Percentiles rank a stretch among this genome's conserved stretches.
Conservation (phyloP, 768 basidiomycete genomes). For the Russula sp. region DNA sequence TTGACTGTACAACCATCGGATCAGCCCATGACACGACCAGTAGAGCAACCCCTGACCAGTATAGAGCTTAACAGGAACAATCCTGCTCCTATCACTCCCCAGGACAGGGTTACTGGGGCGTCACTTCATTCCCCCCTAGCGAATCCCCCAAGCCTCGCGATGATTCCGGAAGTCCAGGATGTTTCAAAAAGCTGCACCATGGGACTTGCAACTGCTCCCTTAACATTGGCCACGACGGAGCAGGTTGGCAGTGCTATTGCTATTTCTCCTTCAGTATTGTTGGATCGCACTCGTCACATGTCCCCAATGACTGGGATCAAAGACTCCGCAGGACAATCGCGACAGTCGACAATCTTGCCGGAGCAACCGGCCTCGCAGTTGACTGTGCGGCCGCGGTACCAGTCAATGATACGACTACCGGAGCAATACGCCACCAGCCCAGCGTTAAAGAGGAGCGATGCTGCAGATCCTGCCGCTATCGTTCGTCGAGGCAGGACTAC, state of each 20-base stretch:
- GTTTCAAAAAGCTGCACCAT: not conserved
- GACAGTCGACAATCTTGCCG: not conserved
- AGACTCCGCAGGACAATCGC: not conserved
- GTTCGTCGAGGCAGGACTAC: not conserved
- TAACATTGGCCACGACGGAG: not conserved
- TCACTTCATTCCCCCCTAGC: not conserved
- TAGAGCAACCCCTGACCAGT: not conserved
- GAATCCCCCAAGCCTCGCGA: not conserved
- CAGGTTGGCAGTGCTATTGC: not conserved
- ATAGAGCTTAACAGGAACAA: not conserved
- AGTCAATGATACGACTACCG: not conserved
- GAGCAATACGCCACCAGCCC: not conserved
- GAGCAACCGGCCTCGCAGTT: not conserved
- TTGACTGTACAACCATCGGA: not conserved
- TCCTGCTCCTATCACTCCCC: not conserved
- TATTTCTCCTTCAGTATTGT: not conserved
- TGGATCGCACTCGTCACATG: not conserved
- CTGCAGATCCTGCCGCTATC: not conserved
- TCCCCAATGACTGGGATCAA: not conserved
- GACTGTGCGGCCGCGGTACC: not conserved
- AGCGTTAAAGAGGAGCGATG: not conserved
- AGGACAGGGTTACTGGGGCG: not conserved
- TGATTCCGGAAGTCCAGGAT: not conserved
- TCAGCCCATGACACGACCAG: not conserved
- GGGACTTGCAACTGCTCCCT: not conserved